Evolutionary conservation across 164 flowering plant genomes (phyloP).

Genomic region (Brasenia schreberi): DNA sequence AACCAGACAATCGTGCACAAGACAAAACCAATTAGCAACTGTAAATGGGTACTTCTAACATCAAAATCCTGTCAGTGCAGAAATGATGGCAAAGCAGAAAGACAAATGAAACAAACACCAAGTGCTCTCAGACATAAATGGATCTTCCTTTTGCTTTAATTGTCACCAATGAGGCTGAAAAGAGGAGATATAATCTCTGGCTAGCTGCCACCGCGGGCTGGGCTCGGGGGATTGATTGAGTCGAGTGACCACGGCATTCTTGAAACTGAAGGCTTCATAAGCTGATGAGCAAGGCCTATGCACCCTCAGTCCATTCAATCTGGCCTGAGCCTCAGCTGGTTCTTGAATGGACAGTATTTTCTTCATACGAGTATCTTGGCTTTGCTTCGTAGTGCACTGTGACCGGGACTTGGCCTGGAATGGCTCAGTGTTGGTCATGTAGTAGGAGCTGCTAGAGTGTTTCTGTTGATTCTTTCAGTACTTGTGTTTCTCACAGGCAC

Average conservation of each 20-base stretch:
- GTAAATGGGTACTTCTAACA: not conserved
- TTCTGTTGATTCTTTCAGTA: not conserved
- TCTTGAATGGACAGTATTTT: not conserved
- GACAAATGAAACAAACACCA: no score
- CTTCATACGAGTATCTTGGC: conserved; percentile 29
- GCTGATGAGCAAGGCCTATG: conserved; percentile 32
- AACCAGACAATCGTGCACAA: not conserved
- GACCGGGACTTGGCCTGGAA: conserved; percentile 64
- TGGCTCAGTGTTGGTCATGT: conserved; percentile 67
- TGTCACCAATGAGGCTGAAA: not conserved
- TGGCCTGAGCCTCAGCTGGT: conserved; percentile 37
- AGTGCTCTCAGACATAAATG: not conserved
- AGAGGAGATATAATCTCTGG: not conserved
- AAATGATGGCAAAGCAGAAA: not conserved
- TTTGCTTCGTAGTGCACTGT: conserved; percentile 66
- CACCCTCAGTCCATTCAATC: conserved; percentile 58
- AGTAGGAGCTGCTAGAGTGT: conserved; percentile 5
- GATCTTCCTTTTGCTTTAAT: not conserved
- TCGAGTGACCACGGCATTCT: conserved; percentile 19
- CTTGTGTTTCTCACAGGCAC: not conserved
- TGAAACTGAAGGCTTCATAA: conserved; percentile 25
- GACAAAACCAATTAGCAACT: not conserved
- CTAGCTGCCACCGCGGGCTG: not conserved
- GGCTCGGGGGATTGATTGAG: conserved; percentile 7
- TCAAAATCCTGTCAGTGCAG: not conserved